Conservation (phyloP, 75 land plant species). For the Azolla pinnata region DNA sequence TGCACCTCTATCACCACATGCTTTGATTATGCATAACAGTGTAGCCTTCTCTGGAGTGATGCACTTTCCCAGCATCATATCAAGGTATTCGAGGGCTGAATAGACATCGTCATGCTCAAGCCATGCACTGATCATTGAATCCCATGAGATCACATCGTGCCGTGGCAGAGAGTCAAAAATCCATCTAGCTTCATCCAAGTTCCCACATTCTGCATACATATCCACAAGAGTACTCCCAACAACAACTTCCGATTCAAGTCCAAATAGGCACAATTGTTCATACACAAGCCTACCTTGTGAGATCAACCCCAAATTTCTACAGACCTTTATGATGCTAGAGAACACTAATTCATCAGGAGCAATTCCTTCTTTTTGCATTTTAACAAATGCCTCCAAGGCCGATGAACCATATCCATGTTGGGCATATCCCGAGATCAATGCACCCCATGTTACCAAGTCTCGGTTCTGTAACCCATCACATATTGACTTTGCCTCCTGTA, state of each 20-base stretch:
- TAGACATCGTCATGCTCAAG: slow-evolving; percentile 9
- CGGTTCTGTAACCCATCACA: slow-evolving; percentile 28
- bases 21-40: too few relatives aligned
- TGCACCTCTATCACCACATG: too few relatives aligned
- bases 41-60: too few relatives aligned
- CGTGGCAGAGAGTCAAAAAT: slow-evolving; percentile 33
- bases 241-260: slow-evolving; percentile 16
- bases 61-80: too few relatives aligned
- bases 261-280: slow-evolving; percentile 17
- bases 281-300: slow-evolving; percentile 22
- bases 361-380: slow-evolving; percentile 37
- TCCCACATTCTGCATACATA: slow-evolving; percentile 72
- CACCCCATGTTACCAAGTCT: slow-evolving; percentile 44
- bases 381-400: slow-evolving; percentile 20
- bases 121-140: slow-evolving; percentile 13
- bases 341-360: slow-evolving; percentile 21
- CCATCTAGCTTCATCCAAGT: slow-evolving; percentile 30
- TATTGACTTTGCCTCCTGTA: slow-evolving; percentile 26
- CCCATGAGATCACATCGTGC: slow-evolving; percentile 24
- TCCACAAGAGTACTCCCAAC: slow-evolving; percentile 29
- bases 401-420: slow-evolving; percentile 16
- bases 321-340: slow-evolving; percentile 17
- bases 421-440: slow-evolving; percentile 38
- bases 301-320: slow-evolving; percentile 3
- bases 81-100: slow-evolving; percentile 6